Evolutionary conservation across 202 grass and related monocot species (phyloP), one percentile per base, ranked within the genome.

Genomic region (Dendrocalamus latiflorus): DNA sequence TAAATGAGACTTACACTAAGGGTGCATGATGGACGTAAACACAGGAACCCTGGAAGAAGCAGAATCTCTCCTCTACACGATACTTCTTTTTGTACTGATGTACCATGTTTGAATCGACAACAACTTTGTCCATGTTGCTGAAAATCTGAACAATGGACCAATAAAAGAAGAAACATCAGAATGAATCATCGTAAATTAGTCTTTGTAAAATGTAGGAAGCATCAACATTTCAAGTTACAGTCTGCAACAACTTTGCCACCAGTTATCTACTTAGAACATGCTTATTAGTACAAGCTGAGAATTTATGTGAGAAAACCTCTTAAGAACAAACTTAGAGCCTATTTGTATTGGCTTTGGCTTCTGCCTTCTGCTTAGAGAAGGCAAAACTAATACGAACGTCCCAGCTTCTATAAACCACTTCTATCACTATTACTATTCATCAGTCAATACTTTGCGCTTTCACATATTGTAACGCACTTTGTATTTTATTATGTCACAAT

Each of bases 11-110:
- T 94, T 87, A 94, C 95, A 93, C 75, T 43, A 88, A 77, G 72
- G 89, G 83, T 87, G 82, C 59, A 80, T 69, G 65, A 79, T 88
- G 78, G 42, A 98, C 70, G 81, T 93, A 94, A 77, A 95, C 61
- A 61, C 61, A 81, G 74, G 84, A 98, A 73, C 89, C 89, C 89
- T 81, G 83, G 87, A 98, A 93, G 54, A 98, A 93, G 86, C 90
- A 98, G 82, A 94, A 95, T 68, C 72, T 87, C 84, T 98, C 76
- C 17, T 91, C 89, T 45, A 81, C 75, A 59, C 79, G 90, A 67
- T 95, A 88, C 76, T 95, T 98, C 69, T 78, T 93, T 87, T 85
- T 93, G 53, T 95, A 98, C 59, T 68, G 82, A 33, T 88, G 78
- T 82, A 91, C 65, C 61, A 86, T 88, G 77, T 84, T 59, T 18